Evolutionary conservation across 371 early-diverging fungal genomes (phyloP), one percentile per base, ranked within the genome.

Genomic region (Rhizopus sp.): DNA sequence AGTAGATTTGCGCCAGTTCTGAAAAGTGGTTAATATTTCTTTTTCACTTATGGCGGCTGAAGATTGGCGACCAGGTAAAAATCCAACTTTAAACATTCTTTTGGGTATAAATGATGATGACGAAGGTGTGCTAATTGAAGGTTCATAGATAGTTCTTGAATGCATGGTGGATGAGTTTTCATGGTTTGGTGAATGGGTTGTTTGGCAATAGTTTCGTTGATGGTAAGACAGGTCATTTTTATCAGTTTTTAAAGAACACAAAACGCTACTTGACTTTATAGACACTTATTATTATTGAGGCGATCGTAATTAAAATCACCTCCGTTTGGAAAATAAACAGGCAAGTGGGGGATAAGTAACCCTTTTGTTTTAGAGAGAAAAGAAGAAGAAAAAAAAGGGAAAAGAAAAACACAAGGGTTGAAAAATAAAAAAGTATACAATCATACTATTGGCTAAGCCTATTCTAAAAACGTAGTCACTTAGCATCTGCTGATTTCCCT

Each of bases 11-110:
- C 51, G 33, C 46, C 53, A 53, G 53, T 50, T 23, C 6, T 54
- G 9, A n/a, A 45, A 37, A 5, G 29, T 30, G 7, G 29, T 32
- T 7, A 39, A 23, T 6, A 33, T 53, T n/a, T 53, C 38, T 37
- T 38, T 40, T 37, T 15, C 37, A 45, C 29, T 58, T 58, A 63
- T 30, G 63, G 63, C 50, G 63, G 63, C 37, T 63, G 58, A n/a
- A 63, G 58, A 48, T 23, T 30, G 29, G 34, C 48, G 32, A 35
- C 53, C 58, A 47, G 54, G 48, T 23, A 48, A 63, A 63, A 63
- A 63, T 41, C 63, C 63, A 42, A 58, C 63, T 15, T 13, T 17
- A 51, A 31, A 13, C 23, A n/a, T 10, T n/a, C 35, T 37, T 35
- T 13, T 32, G 34, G 45, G n/a, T 51, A 50, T 39, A 33, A 42